Conservation (phyloP, 1,284 basidiomycete species). For the Sparassis latifolia region DNA sequence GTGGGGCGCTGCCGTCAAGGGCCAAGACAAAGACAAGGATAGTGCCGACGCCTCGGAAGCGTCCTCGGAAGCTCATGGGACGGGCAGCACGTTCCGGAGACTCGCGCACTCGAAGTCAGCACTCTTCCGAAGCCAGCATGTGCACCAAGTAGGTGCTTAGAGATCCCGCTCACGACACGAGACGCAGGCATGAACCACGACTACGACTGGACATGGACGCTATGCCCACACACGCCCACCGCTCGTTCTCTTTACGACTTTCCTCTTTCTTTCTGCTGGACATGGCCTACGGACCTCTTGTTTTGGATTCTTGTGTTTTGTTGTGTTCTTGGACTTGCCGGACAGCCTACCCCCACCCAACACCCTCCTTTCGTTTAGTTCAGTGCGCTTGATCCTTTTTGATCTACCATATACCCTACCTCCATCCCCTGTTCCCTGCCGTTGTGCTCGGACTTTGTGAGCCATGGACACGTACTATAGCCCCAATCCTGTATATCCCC, state of each 20-base stretch:
- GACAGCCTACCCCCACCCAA: constrained; percentile 17
- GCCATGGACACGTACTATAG: not conserved
- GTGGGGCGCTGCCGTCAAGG: constrained; percentile 53
- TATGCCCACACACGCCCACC: constrained; percentile 1
- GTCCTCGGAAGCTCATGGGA: constrained; percentile 25
- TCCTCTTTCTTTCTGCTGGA: constrained; percentile 9
- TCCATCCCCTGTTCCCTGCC: not conserved
- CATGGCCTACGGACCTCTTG: constrained; percentile 13
- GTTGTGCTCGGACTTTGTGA: not conserved
- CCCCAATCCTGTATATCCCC: not conserved
- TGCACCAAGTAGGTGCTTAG: constrained; percentile 4
- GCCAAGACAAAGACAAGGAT: constrained; percentile 32
- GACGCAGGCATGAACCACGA: constrained; percentile 6
- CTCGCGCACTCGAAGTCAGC: constrained; percentile 40
- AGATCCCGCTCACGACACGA: not conserved
- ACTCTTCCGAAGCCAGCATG: constrained; percentile 29
- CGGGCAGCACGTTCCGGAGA: constrained; percentile 25
- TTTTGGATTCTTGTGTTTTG: constrained; percentile 7
- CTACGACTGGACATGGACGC: constrained; percentile 12
- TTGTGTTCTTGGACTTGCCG: constrained; percentile 15
- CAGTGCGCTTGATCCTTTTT: constrained; percentile 10
- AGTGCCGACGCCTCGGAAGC: constrained; percentile 26
- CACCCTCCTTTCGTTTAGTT: constrained; percentile 9
- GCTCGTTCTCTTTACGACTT: constrained; percentile 6
- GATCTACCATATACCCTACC: constrained; percentile 1